Evolutionary conservation across 179 eudicot species (phyloP), one percentile per base, ranked within the genome.

Genomic region (Silene coronaria): DNA sequence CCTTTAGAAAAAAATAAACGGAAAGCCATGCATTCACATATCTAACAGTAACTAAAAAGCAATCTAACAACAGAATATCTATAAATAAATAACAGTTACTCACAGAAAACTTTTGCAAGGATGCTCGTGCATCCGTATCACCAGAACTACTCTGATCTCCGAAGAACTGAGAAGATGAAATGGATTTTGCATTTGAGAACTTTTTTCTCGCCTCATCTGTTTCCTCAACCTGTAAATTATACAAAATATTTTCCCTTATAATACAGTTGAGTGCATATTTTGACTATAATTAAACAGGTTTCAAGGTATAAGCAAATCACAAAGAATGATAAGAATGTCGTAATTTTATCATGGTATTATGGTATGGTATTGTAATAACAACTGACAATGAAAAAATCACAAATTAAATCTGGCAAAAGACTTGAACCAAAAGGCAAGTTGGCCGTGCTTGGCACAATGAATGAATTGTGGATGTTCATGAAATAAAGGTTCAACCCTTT

Each of bases 141-240:
- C 69, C 82, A 76, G 89, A 87, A 77, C 75, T 84, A 79, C 76
- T 82, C 77, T 86, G 90, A 75, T 89, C 95, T 71, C 96, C 97
- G 76, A 87, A 94, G 81, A 79, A 92, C 79, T 94, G 98, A 38
- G 98, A 82, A 36, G 98, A 94, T 27, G 98, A 94, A 72, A 94
- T 94, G 28, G 98, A 90, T 81, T 94, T 94, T 38, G 98, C 98
- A 77, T 92, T 92, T 16, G 97, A 87, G 82, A 94, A 94, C 82
- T 94, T 94, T 82, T 91, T 94, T 84, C 97, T 87, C 14, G 98
- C 98, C 81, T 94, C 98, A 59, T 89, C 97, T 59, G 91, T 89
- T 82, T 94, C 98, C 85, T 90, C 90, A 73, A 86, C 70, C 98
- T 90, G 89, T 72, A 16, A 75, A 23, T 27, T 28, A 45, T 48